Conservation (phyloP, 768 basidiomycete species). For the Cyclocybe aegerita region DNA sequence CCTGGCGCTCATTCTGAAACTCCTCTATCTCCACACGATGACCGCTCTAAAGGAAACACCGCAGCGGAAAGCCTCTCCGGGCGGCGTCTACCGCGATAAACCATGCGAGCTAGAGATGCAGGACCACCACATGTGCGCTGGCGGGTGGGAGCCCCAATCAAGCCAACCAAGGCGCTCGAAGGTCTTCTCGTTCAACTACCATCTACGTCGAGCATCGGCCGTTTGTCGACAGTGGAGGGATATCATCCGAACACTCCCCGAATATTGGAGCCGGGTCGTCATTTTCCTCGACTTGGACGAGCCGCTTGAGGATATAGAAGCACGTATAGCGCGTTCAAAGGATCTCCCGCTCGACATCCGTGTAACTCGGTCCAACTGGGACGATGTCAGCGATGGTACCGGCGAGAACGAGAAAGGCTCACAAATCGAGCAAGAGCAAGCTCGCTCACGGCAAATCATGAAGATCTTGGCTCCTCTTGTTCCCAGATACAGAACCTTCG, state of each 20-base stretch:
- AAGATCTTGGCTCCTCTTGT: not conserved
- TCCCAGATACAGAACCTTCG: not conserved
- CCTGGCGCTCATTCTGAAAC: too few relatives aligned
- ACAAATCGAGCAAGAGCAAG: not conserved
- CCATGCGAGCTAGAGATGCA: too few relatives aligned
- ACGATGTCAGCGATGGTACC: not conserved
- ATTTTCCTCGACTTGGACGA: not conserved
- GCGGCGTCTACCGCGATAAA: too few relatives aligned
- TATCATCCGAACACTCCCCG: not conserved
- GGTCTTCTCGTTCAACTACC: too few relatives aligned
- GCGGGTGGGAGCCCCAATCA: too few relatives aligned
- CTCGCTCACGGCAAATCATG: not conserved
- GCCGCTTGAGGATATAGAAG: not conserved
- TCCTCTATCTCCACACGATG: too few relatives aligned
- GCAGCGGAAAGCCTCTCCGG: too few relatives aligned
- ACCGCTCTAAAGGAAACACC: too few relatives aligned
- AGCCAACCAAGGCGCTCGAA: too few relatives aligned
- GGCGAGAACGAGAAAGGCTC: not conserved
- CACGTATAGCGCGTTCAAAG: not conserved
- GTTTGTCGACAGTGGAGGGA: conserved; percentile 2
- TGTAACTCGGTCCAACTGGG: not conserved
- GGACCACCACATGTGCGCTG: too few relatives aligned
- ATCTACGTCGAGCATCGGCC: too few relatives aligned
- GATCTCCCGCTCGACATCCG: not conserved
- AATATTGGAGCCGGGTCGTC: not conserved